Conservation (phyloP, 139 green algal genomes). For the Haematococcus lacustris region DNA sequence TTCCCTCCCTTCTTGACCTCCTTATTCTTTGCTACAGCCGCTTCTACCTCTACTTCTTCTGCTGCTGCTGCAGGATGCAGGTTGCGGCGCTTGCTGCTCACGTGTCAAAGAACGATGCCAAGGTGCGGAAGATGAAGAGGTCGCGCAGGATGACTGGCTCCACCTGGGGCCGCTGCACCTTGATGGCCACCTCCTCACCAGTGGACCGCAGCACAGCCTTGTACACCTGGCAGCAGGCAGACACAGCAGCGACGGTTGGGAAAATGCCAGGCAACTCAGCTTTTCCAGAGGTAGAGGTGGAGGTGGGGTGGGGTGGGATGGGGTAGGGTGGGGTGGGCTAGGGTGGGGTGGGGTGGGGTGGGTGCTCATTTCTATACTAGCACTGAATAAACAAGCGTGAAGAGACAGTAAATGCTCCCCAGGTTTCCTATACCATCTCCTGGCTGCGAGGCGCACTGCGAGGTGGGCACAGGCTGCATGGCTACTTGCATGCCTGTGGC, state of each 20-base stretch:
- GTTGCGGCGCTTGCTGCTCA: no score
- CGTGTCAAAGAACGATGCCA: conserved; percentile 72
- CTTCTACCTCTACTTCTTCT: no score
- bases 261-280: neutral
- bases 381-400: neutral
- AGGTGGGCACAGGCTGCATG: neutral
- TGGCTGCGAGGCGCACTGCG: neutral
- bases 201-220: conserved; percentile 77
- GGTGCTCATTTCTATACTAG: no score
- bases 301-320: no score
- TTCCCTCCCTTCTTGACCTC: no score
- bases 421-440: no score
- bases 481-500: no score
- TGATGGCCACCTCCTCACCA: conserved; percentile 89
- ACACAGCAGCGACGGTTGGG: neutral
- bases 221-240: conserved; percentile 64
- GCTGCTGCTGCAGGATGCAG: no score
- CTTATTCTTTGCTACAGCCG: no score
- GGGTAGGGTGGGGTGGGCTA: no score
- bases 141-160: conserved; percentile 90
- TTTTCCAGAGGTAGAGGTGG: no score
- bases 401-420: neutral
- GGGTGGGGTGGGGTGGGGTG: no score
- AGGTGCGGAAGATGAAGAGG: conserved; percentile 87
- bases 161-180: conserved; percentile 91